Base-by-base conservation (phyloP, 2,329 filamentous ascomycete genomes). In the Colletotrichum limetticola region DNA sequence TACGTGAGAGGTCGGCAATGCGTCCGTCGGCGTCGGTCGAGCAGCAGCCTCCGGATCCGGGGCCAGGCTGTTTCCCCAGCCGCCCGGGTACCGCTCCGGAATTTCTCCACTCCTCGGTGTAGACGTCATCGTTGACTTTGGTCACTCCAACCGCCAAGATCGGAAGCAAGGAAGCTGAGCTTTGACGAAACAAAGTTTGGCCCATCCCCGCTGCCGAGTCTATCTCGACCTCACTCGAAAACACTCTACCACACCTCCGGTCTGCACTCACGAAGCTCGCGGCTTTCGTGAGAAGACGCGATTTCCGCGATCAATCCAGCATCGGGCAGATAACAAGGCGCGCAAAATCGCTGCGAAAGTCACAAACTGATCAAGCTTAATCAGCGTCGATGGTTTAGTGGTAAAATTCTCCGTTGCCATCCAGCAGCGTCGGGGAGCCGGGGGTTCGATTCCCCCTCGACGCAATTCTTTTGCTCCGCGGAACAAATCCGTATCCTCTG, bases 331-430 rank as follows among this genome's bases (percentile, higher is more conserved):
- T 4, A 5, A 30, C 19, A 11, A 1, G 9, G 9, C 1, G 26
- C 12, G 2, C 26, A 8, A n/a, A 12, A 53, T 53, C n/a, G 5
- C 2, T 4, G 0, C 0, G 0, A 3, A 1, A 0, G 0, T 5
- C 6, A 59, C 1, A 3, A 61, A 60, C 35, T 72, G 70, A 72
- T 24, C 65, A 55, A 72, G 60, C 66, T 32, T 6, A 4, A 32
- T 0, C 0, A 22, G 70, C 70, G 70, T 56, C 70, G 70, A 72
- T 72, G 70, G 70, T 70, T 72, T 66, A 72, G 70, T 72, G 66
- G 66, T 72, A 72, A 72, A 72, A 72, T 72, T 72, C 70, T 72
- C 70, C 70, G 70, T 72, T 72, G 70, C 70, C 70, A 70, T 72
- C 22, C 1, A 42, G 70, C 66, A 70, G 70, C 66, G 66, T 72